Percentiles rank a stretch among this genome's conserved stretches.
phyloP scores from a whole-genome alignment of 495 filamentous ascomycete genomes.

The Penicillium verhagenii region DNA sequence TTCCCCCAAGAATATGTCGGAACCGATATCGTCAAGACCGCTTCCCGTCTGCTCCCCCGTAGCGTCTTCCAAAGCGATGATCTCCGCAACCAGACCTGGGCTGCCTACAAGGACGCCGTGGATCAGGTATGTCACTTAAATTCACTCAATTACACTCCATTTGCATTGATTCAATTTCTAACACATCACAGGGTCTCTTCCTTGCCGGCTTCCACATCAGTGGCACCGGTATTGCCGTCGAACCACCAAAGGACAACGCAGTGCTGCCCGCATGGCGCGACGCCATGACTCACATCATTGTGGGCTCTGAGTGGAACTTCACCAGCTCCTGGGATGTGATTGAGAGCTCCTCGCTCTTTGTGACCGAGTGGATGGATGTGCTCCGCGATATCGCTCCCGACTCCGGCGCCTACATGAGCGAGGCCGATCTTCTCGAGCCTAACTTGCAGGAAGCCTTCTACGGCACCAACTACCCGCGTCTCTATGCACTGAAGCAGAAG shows the following conservation, averaged over 20 bases:
- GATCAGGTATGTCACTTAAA: slow-evolving; percentile 6
- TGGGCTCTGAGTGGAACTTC: slow-evolving; percentile 10
- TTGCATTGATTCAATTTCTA: too few species aligned
- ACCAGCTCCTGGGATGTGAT: slow-evolving; percentile 6
- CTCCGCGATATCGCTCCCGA: slow-evolving; percentile 11
- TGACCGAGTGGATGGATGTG: slow-evolving; percentile 14
- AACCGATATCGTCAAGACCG: slow-evolving; percentile 12
- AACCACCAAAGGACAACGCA: slow-evolving; percentile 8
- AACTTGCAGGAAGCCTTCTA: slow-evolving; percentile 49
- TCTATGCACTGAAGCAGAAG: slow-evolving; percentile 43
- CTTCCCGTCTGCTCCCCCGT: slow-evolving; percentile 12
- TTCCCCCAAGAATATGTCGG: slow-evolving; percentile 14
- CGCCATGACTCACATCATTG: slow-evolving; percentile 3
- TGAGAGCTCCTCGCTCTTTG: slow-evolving; percentile 1
- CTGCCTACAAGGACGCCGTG: slow-evolving; percentile 9
- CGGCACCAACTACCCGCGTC: slow-evolving; percentile 45
- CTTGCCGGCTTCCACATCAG: slow-evolving; percentile 15
- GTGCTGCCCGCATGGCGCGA: slow-evolving; percentile 14
- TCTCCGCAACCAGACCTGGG: slow-evolving; percentile 12
- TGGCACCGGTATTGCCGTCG: slow-evolving; percentile 11
- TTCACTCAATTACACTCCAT: too few species aligned
- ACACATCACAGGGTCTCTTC: slow-evolving; percentile 11
- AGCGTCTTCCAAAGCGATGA: slow-evolving; percentile 12
- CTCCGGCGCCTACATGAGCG: slow-evolving; percentile 49
- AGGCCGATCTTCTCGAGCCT: slow-evolving; percentile 46